phyloP scores from a whole-genome alignment of 2,329 filamentous ascomycete genomes.

The Paracorniculantispora psalliotae region DNA sequence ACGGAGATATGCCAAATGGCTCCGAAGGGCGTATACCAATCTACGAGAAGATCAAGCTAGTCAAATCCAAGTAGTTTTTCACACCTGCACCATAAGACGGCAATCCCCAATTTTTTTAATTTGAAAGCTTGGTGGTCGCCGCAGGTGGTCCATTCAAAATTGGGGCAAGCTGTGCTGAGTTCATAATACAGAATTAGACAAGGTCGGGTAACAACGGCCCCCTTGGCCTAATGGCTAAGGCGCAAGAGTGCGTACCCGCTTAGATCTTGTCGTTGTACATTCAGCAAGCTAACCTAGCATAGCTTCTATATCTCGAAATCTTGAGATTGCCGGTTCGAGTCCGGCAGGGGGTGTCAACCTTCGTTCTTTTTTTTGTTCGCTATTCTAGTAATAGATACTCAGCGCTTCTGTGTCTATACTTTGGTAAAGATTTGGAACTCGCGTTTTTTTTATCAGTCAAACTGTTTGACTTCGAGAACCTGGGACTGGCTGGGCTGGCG shows the following conservation, averaged over 20 bases:
- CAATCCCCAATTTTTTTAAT: too few relatives aligned
- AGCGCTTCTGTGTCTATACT: too few relatives aligned
- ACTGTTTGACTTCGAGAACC: neutral
- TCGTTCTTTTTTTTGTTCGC: neutral
- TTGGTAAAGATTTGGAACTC: too few relatives aligned
- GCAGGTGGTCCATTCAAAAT: neutral
- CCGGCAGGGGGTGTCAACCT: constrained; percentile 11
- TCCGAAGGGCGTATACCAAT: neutral
- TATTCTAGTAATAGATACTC: too few relatives aligned
- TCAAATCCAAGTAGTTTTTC: too few relatives aligned
- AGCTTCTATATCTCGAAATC: constrained; percentile 12
- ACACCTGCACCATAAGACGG: too few relatives aligned
- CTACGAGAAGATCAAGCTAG: too few relatives aligned
- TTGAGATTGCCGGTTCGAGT: constrained; percentile 15
- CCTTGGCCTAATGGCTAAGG: constrained; percentile 15
- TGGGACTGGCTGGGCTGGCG: neutral
- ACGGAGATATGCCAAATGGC: neutral
- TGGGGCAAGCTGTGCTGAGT: fast-evolving
- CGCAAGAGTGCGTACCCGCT: constrained; percentile 13
- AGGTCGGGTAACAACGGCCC: constrained; percentile 5
- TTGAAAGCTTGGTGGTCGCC: neutral
- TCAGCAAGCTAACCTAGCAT: neutral
- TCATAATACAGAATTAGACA: constrained; percentile 1
- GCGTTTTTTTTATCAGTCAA: neutral
- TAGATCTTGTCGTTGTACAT: constrained; percentile 12